Evolutionary conservation across 371 early-diverging fungal genomes (phyloP).

Genomic region (Dinochytrium kinnereticum): DNA sequence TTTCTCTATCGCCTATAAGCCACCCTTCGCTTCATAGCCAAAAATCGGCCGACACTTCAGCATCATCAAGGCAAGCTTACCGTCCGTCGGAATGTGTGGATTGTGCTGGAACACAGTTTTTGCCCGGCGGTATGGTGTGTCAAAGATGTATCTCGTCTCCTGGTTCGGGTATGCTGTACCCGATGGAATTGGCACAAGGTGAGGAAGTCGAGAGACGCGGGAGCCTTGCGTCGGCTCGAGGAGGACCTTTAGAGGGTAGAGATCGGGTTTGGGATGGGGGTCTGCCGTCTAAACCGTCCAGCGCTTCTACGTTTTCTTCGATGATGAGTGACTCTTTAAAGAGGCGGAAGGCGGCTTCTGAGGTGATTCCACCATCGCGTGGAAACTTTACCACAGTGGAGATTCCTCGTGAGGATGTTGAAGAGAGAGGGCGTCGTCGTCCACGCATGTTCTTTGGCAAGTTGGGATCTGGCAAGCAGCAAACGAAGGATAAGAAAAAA

Average conservation of each 20-base stretch:
- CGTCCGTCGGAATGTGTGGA: not conserved
- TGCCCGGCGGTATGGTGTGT: not conserved
- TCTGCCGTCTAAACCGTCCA: too few relatives aligned
- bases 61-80: not conserved
- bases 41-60: not conserved
- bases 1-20: not conserved
- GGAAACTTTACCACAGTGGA: too few relatives aligned
- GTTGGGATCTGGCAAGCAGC: too few relatives aligned
- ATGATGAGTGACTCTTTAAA: too few relatives aligned
- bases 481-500: too few relatives aligned
- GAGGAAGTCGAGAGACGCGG: not conserved
- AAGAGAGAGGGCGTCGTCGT: too few relatives aligned
- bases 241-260: too few relatives aligned
- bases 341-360: too few relatives aligned
- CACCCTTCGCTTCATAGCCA: not conserved
- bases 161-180: not conserved
- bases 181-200: not conserved
- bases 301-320: not conserved
- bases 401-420: too few relatives aligned
- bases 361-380: too few relatives aligned
- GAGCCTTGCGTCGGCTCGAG: too few relatives aligned
- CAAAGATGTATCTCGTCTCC: not conserved
- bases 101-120: not conserved
- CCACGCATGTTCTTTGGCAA: not conserved
- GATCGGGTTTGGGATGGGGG: too few relatives aligned